Conservation (phyloP, 129 eudicot genomes). For the Cynara cardunculus region DNA sequence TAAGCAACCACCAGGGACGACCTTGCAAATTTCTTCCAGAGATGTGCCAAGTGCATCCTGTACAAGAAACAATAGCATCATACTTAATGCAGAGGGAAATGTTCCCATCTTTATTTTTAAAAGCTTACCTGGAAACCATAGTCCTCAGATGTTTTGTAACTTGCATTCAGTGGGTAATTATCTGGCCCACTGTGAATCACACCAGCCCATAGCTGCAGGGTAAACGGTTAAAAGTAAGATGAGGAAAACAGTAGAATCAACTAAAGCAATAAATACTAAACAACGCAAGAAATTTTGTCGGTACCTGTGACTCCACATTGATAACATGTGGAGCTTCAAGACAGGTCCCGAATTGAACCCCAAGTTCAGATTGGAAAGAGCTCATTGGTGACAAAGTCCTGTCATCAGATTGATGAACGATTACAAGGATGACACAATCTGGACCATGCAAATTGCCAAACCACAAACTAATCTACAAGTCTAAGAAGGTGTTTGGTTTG, state of each 20-base stretch:
- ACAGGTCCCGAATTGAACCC: constrained; percentile 74
- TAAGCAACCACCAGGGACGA: constrained; percentile 89
- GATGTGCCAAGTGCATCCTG: constrained; percentile 79
- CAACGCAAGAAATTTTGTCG: background rate
- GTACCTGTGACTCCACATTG: constrained; percentile 81
- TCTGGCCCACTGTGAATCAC: constrained; percentile 71
- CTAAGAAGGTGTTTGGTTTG: background rate
- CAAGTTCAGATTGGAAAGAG: constrained; percentile 96
- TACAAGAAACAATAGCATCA: constrained; percentile 19
- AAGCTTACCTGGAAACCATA: constrained; percentile 68
- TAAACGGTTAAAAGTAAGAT: constrained; percentile 9
- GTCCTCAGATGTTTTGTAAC: constrained; percentile 74
- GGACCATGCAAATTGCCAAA: background rate
- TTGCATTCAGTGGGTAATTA: constrained; percentile 77
- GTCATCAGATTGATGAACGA: background rate
- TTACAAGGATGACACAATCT: constrained; percentile 7
- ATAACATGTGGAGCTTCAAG: constrained; percentile 96
- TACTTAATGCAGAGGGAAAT: background rate
- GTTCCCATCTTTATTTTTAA: constrained; percentile 3
- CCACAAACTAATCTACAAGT: background rate
- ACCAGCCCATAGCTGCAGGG: constrained; percentile 72
- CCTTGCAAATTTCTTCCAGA: constrained; percentile 78
- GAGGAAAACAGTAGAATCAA: constrained; percentile 1
- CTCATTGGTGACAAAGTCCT: constrained; percentile 90
- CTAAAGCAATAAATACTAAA: background rate